Base-by-base conservation (phyloP, 2,329 filamentous ascomycete genomes). In the Sclerotinia borealis region DNA sequence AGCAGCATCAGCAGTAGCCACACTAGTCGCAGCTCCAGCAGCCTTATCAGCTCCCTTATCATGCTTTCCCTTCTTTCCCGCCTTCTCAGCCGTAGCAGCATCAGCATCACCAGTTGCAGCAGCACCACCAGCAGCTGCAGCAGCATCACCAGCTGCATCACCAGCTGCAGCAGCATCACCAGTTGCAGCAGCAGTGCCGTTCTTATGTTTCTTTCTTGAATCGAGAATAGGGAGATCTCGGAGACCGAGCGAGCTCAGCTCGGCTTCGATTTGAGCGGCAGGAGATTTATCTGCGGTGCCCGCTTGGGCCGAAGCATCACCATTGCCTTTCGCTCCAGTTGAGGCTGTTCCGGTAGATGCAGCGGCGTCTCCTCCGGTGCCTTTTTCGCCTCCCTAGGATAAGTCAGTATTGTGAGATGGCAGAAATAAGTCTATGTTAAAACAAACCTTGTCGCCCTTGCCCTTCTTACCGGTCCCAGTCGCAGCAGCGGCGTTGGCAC, bases 161-260 rank as follows among this genome's bases (percentile, higher is more conserved):
- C n/a, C n/a, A n/a, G n/a, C n/a, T n/a, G n/a, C n/a, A 19, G 22
- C 47, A 13, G 37, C 39, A 10, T 34, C 25, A 9, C 19, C 48
- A 22, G 19, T 45, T 13, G 45, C 59, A 36, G 55, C 43, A 41
- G 66, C 61, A 25, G 66, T 67, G 29, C 58, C 63, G 19, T 66
- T 68, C 64, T 69, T 68, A 50, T 66, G 64, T 27, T 47, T 54
- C 41, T 69, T 69, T 54, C 68, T 31, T 9, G 63, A 25, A 47
- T 70, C 66, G 25, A 69, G 66, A 0, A 63, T 56, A 8, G 66
- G 68, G 3, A 65, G 34, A 41, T 60, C 48, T 64, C 68, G 63
- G 13, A 69, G 66, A 47, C 66, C 59, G 11, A 70, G 59, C 13
- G 31, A 25, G 48, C 54, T 55, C 27, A 68, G 22, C 19, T 70